Conservation (phyloP, 306 rosid species). For the Biancaea sappan region DNA sequence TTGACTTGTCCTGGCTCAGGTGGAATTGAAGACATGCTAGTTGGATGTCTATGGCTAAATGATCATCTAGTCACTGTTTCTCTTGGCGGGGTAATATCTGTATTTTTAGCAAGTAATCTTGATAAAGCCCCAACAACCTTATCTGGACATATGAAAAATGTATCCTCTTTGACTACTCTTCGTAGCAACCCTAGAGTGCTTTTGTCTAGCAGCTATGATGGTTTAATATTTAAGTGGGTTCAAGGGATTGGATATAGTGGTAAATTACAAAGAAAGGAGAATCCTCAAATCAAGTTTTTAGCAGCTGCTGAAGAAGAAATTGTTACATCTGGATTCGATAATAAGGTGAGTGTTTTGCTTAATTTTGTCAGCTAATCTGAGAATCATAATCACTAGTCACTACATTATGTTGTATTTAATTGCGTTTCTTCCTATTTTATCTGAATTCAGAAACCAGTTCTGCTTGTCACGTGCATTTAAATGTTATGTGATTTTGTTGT, state of each 20-base stretch:
- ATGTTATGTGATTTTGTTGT: background rate
- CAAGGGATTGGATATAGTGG: conserved; percentile 92
- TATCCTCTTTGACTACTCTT: conserved; percentile 78
- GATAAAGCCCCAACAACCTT: conserved; percentile 72
- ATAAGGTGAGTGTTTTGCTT: conserved; percentile 58
- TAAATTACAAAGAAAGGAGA: conserved; percentile 78
- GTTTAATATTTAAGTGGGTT: conserved; percentile 83
- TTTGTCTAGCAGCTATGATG: conserved; percentile 93
- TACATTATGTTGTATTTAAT: conserved; percentile 3
- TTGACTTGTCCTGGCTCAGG: conserved; percentile 75
- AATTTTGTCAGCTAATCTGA: conserved; percentile 14
- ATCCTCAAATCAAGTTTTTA: conserved; percentile 79
- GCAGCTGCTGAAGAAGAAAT: conserved; percentile 82
- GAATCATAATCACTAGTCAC: conserved; percentile 25
- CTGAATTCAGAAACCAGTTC: background rate
- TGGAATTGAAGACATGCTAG: conserved; percentile 94
- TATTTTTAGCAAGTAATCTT: conserved; percentile 76
- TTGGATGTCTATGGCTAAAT: conserved; percentile 90
- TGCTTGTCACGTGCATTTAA: conserved; percentile 25
- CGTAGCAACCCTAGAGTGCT: conserved; percentile 67
- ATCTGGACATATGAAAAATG: conserved; percentile 92
- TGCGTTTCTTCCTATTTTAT: conserved; percentile 13
- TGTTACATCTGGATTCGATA: conserved; percentile 82
- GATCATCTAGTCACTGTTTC: conserved; percentile 83
- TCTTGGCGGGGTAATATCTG: conserved; percentile 81